phyloP scores from a whole-genome alignment of 306 rosid genomes.

The Luffa acutangula region DNA sequence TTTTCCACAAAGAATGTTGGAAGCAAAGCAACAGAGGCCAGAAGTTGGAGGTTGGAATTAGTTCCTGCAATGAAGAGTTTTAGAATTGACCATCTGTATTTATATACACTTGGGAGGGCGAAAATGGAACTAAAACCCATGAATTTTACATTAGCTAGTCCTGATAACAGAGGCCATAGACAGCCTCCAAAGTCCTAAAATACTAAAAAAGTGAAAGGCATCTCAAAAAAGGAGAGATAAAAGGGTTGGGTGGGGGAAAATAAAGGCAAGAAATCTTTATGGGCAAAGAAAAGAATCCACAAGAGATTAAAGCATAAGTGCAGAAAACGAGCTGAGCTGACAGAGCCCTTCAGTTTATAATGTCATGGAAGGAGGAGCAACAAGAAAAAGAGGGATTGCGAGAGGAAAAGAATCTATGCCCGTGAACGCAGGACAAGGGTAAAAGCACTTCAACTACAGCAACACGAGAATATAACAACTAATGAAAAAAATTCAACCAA shows the following conservation, averaged over 20 bases:
- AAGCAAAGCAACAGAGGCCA: slow-evolving; percentile 16
- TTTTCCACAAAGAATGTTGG: slow-evolving; percentile 18
- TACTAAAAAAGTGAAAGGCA: slow-evolving; percentile 59
- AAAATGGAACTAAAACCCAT: slow-evolving; percentile 31
- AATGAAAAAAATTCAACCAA: background rate
- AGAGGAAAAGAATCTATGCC: slow-evolving; percentile 49
- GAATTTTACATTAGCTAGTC: slow-evolving; percentile 19
- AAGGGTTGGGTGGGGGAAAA: slow-evolving; percentile 6
- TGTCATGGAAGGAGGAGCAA: background rate
- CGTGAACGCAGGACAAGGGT: slow-evolving; percentile 32
- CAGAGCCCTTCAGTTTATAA: slow-evolving; percentile 30
- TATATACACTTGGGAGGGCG: slow-evolving; percentile 40
- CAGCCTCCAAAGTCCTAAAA: slow-evolving; percentile 25
- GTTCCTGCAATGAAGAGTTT: slow-evolving; percentile 58
- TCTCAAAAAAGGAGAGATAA: slow-evolving; percentile 35
- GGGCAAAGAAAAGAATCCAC: slow-evolving; percentile 37
- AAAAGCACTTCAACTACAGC: slow-evolving; percentile 28
- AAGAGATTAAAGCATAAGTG: slow-evolving; percentile 25
- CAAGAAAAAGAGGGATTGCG: background rate
- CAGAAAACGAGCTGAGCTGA: slow-evolving; percentile 37
- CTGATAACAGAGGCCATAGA: background rate
- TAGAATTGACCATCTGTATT: slow-evolving; percentile 36
- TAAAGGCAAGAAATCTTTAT: slow-evolving; percentile 37
- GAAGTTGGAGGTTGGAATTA: slow-evolving; percentile 21
- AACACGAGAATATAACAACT: slow-evolving; percentile 36